Conservation (phyloP, 1,284 basidiomycete genomes). For the Malassezia restricta region DNA sequence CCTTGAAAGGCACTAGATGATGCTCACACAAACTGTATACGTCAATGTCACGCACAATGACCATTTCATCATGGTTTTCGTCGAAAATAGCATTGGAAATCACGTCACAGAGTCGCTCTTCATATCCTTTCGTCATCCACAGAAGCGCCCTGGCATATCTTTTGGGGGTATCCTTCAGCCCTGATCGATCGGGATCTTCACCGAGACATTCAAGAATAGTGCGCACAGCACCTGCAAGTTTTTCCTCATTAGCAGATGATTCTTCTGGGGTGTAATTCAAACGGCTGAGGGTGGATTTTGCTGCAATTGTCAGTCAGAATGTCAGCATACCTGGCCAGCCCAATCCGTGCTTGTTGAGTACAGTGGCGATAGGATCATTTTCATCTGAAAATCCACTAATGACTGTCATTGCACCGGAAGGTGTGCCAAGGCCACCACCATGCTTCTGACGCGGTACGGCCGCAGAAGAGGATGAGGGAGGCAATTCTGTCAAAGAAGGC, state of each 20-base stretch:
- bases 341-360: conserved; percentile 40
- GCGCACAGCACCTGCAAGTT: conserved; percentile 70
- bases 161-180: conserved; percentile 78
- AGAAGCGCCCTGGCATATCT: conserved; percentile 92
- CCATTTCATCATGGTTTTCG: conserved; percentile 99
- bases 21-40: conserved; percentile 96
- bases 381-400: conserved; percentile 22
- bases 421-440: conserved; percentile 35
- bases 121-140: conserved; percentile 99
- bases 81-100: conserved; percentile 98
- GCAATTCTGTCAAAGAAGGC: neutral
- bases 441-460: conserved; percentile 5
- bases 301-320: neutral
- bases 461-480: neutral
- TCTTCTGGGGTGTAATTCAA: conserved; percentile 33
- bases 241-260: conserved; percentile 47
- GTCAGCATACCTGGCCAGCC: conserved; percentile 32
- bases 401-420: conserved; percentile 30
- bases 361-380: conserved; percentile 26
- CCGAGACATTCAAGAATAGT: conserved; percentile 94
- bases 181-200: conserved; percentile 90
- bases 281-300: conserved; percentile 34
- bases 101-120: conserved; percentile 83
- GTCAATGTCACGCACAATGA: conserved; percentile 93
- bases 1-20: conserved; percentile 94